Evolutionary conservation across 1,284 basidiomycete genomes (phyloP).

Genomic region (Cystobasidiaceae sp.): DNA sequence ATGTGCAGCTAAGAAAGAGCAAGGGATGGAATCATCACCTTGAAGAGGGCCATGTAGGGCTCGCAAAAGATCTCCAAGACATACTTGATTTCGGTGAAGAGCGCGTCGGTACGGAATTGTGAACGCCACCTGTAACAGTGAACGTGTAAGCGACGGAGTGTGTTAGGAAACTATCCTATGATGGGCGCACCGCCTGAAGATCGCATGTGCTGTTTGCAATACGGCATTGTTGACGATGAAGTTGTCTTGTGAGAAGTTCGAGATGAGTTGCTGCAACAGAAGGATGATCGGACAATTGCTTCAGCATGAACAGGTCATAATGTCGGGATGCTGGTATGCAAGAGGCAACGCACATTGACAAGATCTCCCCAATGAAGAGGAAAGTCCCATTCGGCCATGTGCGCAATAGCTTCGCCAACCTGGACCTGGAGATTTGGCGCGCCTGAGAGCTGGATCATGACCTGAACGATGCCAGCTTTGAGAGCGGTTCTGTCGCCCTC

Average conservation of each 20-base stretch:
- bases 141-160: no score
- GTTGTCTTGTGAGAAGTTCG: constrained; percentile 67
- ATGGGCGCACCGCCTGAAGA: constrained; percentile 62
- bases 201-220: constrained; percentile 89
- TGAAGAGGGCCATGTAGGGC: constrained; percentile 78
- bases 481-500: constrained; percentile 64
- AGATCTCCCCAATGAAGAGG: constrained; percentile 76
- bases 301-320: not conserved
- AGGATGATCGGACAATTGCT: not conserved
- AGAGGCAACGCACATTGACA: constrained; percentile 62
- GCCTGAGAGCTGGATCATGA: constrained; percentile 70
- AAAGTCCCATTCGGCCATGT: constrained; percentile 82
- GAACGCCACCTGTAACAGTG: constrained; percentile 64
- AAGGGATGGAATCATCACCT: constrained; percentile 44
- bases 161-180: no score
- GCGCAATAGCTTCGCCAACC: constrained; percentile 79
- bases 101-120: constrained; percentile 76
- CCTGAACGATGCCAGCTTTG: constrained; percentile 66
- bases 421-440: constrained; percentile 59
- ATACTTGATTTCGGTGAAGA: constrained; percentile 88
- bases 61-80: constrained; percentile 77
- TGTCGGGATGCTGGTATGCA: not conserved
- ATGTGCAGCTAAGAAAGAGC: not conserved
- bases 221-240: constrained; percentile 84
- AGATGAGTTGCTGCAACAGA: constrained; percentile 77